Percentiles rank a stretch among this genome's conserved stretches.
These are phyloP conservation scores for Penicillium sp. DNA, from an alignment of 2,329 filamentous ascomycete genomes.

Conservation along the genomic window DNA sequence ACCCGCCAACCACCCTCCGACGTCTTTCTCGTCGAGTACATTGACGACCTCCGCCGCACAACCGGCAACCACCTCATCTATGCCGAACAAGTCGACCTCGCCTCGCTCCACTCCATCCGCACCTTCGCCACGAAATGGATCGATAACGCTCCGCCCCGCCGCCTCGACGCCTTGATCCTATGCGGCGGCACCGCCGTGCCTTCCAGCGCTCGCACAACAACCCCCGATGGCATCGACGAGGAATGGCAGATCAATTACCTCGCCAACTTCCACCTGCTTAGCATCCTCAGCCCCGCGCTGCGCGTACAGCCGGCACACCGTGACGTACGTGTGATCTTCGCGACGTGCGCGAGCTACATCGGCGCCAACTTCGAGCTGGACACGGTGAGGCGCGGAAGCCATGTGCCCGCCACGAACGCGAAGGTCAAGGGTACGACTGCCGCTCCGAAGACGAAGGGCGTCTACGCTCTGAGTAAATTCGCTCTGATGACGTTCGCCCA, in stretches of 20 bases:
- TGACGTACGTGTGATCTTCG: conserved; percentile 83
- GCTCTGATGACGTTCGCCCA: conserved; percentile 85
- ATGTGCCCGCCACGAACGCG: conserved; percentile 3
- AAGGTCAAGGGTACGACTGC: conserved; percentile 10
- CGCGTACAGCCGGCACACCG: conserved; percentile 89
- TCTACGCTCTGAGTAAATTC: conserved; percentile 66
- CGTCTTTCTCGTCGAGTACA: conserved; percentile 86
- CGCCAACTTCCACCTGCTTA: conserved; percentile 90
- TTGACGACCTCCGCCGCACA: conserved; percentile 75
- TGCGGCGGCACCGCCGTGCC: conserved; percentile 72
- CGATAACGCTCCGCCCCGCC: conserved; percentile 83
- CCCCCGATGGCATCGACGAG: conserved; percentile 76
- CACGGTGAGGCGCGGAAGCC: conserved; percentile 16
- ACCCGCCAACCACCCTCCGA: conserved; percentile 79
- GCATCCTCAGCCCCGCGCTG: conserved; percentile 85
- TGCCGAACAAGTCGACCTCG: conserved; percentile 88
- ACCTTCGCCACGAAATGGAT: conserved; percentile 97
- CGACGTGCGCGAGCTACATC: conserved; percentile 87
- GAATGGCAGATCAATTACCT: conserved; percentile 96
- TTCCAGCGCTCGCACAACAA: conserved; percentile 54
- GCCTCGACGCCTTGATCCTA: conserved; percentile 86
- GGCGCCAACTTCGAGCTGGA: conserved; percentile 62
- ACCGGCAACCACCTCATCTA: conserved; percentile 87
- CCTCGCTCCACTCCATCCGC: conserved; percentile 84
- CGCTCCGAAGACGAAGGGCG: conserved; percentile 15